Evolutionary conservation across 225 moss, liverwort and hornwort species (phyloP), one percentile per base, ranked within the genome.

Genomic region (Climacium dendroides): DNA sequence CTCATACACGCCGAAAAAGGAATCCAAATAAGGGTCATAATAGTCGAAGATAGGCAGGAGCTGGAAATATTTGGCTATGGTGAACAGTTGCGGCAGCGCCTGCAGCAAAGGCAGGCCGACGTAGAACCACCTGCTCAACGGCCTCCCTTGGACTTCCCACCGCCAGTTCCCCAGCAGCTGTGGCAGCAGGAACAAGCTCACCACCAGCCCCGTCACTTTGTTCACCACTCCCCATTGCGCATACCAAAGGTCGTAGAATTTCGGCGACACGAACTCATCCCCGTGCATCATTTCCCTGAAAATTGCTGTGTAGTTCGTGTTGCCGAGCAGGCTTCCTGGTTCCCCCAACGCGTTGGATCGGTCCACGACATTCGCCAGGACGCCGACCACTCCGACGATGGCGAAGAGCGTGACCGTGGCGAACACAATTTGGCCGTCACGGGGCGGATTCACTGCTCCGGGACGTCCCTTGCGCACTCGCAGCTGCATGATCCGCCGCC

Each of bases 121-220:
- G 45, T 88, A 91, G 85, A 89, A 91, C 85, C 89, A 89, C 29
- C 1, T 53, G 60, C 89, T 91, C 89, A 89, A 25, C 3, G 87
- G 89, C 13, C 89, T 83, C 43, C 89, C 86, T 35, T 82, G 87
- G 30, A 87, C 48, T 19, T 86, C 54, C 91, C 89, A 91, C 50
- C 37, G 52, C 82, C 29, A 48, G 71, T 91, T 91, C 32, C 89
- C 83, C 73, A 92, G 23, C 37, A 92, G 23, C 47, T 90, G 90
- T 41, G 91, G 91, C 79, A 88, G 78, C 79, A 92, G 74, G 43
- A 92, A 91, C 26, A 86, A 72, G 72, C 72, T 72, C 45, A 72
- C 72, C 45, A 45, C 45, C 45, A 72, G 47, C 10, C 72, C 72
- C 29, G 72, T 81, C 79, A 88, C 17, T 79, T 43, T 71, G 88